Evolutionary conservation across 192 early-diverging fungal genomes (phyloP).

Genomic region (Backusella circina): DNA sequence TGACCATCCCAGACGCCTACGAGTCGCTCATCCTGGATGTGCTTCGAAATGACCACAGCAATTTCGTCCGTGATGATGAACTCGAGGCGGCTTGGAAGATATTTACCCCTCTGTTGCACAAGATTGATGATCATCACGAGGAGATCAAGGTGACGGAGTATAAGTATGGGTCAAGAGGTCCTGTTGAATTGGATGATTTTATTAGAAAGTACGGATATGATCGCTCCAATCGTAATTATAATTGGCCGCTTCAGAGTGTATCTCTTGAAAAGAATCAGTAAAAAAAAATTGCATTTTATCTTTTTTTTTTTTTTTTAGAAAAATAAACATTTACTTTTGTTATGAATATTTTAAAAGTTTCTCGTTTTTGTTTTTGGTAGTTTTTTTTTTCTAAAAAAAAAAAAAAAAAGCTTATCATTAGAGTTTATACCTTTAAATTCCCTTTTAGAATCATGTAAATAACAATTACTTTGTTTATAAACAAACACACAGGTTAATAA

Average conservation of each 20-base stretch:
- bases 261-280: background rate
- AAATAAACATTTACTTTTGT: background rate
- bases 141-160: slow-evolving; percentile 60
- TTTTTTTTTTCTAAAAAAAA: background rate
- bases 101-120: slow-evolving; percentile 93
- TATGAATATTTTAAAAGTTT: too few relatives aligned
- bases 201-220: slow-evolving; percentile 50
- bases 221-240: background rate
- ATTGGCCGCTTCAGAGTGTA: background rate
- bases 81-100: slow-evolving; percentile 98
- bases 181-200: slow-evolving; percentile 72
- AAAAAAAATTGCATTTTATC: background rate
- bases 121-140: slow-evolving; percentile 60
- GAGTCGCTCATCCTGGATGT: slow-evolving; percentile 93
- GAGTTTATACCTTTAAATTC: background rate
- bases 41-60: slow-evolving; percentile 87
- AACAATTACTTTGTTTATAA: background rate
- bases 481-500: background rate
- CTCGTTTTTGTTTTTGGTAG: too few relatives aligned
- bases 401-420: background rate
- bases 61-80: slow-evolving; percentile 93
- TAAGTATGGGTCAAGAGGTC: slow-evolving; percentile 81
- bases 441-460: background rate
- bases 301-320: background rate
- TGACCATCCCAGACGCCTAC: slow-evolving; percentile 96